phyloP scores from a whole-genome alignment of 345 rosid species.

The Cochlearia excelsa region DNA sequence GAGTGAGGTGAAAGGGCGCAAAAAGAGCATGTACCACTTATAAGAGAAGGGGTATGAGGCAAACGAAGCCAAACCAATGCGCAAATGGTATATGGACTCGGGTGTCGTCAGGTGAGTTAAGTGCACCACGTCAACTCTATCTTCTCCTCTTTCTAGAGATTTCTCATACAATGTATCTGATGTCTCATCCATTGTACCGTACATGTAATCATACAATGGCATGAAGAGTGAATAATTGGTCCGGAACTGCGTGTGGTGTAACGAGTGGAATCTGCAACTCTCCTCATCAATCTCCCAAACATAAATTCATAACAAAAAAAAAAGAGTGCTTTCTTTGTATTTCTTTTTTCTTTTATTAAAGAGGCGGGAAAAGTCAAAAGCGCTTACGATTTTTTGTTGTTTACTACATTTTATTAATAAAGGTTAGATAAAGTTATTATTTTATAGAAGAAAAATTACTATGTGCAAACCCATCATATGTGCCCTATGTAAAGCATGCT shows the following conservation, averaged over 20 bases:
- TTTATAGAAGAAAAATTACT: no score
- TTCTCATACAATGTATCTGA: constrained; percentile 38
- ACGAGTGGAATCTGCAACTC: constrained; percentile 49
- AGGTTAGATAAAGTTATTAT: no score
- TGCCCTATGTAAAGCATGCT: no score
- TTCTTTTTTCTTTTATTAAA: no score
- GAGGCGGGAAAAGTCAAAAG: no score
- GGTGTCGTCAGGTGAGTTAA: constrained; percentile 59
- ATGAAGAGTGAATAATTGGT: constrained; percentile 62
- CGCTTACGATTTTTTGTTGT: no score
- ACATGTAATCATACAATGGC: constrained; percentile 62
- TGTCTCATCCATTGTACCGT: constrained; percentile 46
- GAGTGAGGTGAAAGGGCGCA: constrained; percentile 62
- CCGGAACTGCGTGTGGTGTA: constrained; percentile 65
- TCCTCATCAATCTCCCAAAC: background rate
- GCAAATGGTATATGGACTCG: constrained; percentile 61
- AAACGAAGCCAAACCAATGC: constrained; percentile 52
- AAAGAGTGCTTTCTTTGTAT: no score
- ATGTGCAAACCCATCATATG: no score
- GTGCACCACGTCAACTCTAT: constrained; percentile 57
- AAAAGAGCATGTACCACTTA: constrained; percentile 44
- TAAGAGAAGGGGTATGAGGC: constrained; percentile 53
- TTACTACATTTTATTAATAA: no score
- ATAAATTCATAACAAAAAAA: no score
- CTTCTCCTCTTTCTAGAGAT: constrained; percentile 46